Percentiles rank a stretch among this genome's conserved stretches.
Evolutionary conservation across 495 filamentous ascomycete genomes (phyloP).

Genomic region (Durotheca rogersii): DNA sequence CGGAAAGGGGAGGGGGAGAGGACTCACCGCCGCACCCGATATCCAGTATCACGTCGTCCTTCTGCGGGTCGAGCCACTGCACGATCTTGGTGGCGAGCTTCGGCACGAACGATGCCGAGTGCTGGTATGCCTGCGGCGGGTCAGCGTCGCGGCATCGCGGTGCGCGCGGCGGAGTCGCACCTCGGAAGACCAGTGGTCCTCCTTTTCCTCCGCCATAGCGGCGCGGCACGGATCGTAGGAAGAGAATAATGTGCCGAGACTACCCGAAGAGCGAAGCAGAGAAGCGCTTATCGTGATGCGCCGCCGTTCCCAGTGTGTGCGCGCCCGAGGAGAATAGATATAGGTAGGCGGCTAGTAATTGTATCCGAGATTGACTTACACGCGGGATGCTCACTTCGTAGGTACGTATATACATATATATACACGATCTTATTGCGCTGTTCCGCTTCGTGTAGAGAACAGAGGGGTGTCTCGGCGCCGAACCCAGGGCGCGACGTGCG

Average conservation of each 20-base stretch:
- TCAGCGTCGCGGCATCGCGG: too few relatives aligned
- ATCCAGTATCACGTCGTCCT: slow-evolving; percentile 66
- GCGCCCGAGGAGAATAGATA: too few relatives aligned
- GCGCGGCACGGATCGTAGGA: background rate
- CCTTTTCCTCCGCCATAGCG: slow-evolving; percentile 36
- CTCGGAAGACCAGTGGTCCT: slow-evolving; percentile 62
- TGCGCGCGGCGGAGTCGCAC: too few relatives aligned
- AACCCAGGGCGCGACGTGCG: background rate
- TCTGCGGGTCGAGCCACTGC: slow-evolving; percentile 61
- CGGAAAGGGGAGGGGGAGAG: background rate
- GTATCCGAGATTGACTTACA: background rate
- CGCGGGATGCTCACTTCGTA: background rate
- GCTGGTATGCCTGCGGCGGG: slow-evolving; percentile 64
- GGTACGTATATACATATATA: background rate
- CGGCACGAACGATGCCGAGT: slow-evolving; percentile 71
- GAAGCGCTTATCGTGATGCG: too few relatives aligned
- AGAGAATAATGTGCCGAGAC: too few relatives aligned
- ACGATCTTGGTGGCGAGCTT: slow-evolving; percentile 65
- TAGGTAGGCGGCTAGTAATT: too few relatives aligned
- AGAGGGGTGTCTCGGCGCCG: background rate
- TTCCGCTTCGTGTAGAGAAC: too few relatives aligned
- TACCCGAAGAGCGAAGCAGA: too few relatives aligned
- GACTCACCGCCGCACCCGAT: slow-evolving; percentile 67
- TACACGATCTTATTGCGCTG: too few relatives aligned
- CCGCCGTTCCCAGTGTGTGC: too few relatives aligned